Base-by-base conservation (phyloP, 345 rosid species). In the Linum usitatissimum region DNA sequence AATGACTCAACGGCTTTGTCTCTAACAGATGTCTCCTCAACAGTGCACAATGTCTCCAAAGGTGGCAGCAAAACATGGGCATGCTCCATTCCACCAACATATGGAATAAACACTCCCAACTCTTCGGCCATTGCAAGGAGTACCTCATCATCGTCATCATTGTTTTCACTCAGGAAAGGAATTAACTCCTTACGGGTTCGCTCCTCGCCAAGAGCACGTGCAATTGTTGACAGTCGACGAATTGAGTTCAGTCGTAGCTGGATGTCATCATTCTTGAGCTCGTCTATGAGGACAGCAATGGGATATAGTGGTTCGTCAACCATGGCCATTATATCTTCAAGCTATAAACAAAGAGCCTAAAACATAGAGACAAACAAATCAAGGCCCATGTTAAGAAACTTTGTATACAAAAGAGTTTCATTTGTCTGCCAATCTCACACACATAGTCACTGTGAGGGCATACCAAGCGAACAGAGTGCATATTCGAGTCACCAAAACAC, bases 81-180 rank as follows among this genome's bases (percentile, higher is more conserved):
- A 66, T 86, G 77, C 70, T 89, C 96, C 53, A 87, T 80, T 21
- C 98, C 98, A 55, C 98, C 98, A 3, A 92, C 95, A 66, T 78
- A 92, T 0, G 95, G 96, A 62, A 92, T 84, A 67, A 92, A 92
- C 62, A 87, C 93, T 1, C 98, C 93, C 68, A 92, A 39, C 68
- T 89, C 96, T 66, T 85, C 98, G 6, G 98, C 91, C 87, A 89
- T 84, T 3, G 96, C 96, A 70, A 86, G 96, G 67, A 89, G 98
- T 31, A 92, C 98, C 80, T 92, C 98, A 19, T 92, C 95, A 28
- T 92, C 96, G 42, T 92, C 96, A 3, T 92, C 98, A 70, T 88
- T 92, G 78, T 89, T 92, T 76, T 92, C 98, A 19, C 93, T 82
- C 64, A 89, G 66, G 66, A 92, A 92, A 0, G 98, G 98, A 60